Conservation (phyloP, 23 red algal genomes). For the Gracilaria domingensis region DNA sequence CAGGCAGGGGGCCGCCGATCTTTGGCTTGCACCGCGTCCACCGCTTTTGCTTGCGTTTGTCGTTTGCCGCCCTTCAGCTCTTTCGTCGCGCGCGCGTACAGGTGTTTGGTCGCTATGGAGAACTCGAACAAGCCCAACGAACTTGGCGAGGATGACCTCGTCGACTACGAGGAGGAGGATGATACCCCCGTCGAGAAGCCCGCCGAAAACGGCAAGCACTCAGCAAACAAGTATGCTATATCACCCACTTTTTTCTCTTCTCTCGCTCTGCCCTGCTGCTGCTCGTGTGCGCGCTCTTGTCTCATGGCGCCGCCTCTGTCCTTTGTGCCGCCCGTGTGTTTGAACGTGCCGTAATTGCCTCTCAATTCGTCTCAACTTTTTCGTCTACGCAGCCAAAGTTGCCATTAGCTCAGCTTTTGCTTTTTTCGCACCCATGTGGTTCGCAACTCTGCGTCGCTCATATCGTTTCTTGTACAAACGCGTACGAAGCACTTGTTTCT, state of each 20-base stretch:
- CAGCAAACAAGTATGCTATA: conserved; percentile 66
- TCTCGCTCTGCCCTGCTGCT: conserved; percentile 31
- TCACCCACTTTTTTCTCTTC: conserved; percentile 14
- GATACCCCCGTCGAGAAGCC: conserved; percentile 65
- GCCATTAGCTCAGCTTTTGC: no score
- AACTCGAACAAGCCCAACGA: conserved; percentile 57
- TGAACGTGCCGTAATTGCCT: not conserved
- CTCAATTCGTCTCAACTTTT: not conserved
- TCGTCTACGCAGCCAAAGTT: no score
- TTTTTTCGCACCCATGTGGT: no score
- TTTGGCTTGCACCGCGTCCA: not conserved
- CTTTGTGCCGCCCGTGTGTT: not conserved
- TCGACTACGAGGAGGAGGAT: conserved; percentile 78
- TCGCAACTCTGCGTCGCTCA: no score
- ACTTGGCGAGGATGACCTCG: conserved; percentile 70
- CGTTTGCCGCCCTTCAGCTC: not conserved
- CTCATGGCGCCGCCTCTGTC: not conserved
- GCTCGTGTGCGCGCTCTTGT: conserved; percentile 3
- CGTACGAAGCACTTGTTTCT: no score
- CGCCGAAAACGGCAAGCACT: conserved; percentile 60
- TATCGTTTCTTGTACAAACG: no score
- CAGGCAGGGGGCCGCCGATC: not conserved
- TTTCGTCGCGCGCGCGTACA: not conserved
- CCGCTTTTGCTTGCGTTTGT: not conserved
- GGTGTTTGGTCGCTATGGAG: not conserved